phyloP scores from a whole-genome alignment of 352 stramenopile genomes.

The Phytophthora ohioensis region DNA sequence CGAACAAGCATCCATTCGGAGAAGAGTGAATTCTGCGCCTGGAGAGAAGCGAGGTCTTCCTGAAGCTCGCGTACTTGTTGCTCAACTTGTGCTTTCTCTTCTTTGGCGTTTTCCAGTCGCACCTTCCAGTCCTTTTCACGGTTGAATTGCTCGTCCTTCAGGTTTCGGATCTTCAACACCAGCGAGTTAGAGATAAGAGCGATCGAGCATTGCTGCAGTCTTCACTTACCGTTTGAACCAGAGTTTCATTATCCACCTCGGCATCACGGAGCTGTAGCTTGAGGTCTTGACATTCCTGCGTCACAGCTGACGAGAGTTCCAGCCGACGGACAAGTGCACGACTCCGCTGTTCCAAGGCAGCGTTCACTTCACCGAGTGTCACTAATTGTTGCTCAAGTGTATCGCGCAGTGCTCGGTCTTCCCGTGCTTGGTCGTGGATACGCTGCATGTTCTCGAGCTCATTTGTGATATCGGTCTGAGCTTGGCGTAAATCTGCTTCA shows the following conservation, averaged over 20 bases:
- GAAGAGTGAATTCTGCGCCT: slow-evolving; percentile 71
- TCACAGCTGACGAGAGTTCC: slow-evolving; percentile 57
- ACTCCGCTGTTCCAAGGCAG: slow-evolving; percentile 74
- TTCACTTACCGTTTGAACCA: slow-evolving; percentile 62
- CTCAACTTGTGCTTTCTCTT: slow-evolving; percentile 55
- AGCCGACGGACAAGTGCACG: slow-evolving; percentile 72
- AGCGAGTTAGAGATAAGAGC: not conserved
- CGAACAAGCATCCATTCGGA: slow-evolving; percentile 86
- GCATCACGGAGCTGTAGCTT: slow-evolving; percentile 68
- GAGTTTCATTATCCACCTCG: slow-evolving; percentile 77
- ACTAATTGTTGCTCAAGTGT: slow-evolving; percentile 73
- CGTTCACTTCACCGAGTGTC: slow-evolving; percentile 82
- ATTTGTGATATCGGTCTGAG: slow-evolving; percentile 61
- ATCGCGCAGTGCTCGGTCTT: slow-evolving; percentile 59
- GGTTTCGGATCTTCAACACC: slow-evolving; percentile 60
- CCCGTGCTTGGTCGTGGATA: slow-evolving; percentile 55
- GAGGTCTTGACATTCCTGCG: slow-evolving; percentile 67
- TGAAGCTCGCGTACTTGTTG: slow-evolving; percentile 62
- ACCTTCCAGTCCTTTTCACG: slow-evolving; percentile 72
- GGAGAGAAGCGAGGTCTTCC: slow-evolving; percentile 63
- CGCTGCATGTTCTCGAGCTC: slow-evolving; percentile 61
- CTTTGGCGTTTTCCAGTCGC: slow-evolving; percentile 60
- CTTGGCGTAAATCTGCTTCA: slow-evolving; percentile 61
- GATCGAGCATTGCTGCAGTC: not conserved
- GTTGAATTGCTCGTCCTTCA: slow-evolving; percentile 74